phyloP scores from a whole-genome alignment of 164 flowering plant species.

The Pachysandra terminalis region DNA sequence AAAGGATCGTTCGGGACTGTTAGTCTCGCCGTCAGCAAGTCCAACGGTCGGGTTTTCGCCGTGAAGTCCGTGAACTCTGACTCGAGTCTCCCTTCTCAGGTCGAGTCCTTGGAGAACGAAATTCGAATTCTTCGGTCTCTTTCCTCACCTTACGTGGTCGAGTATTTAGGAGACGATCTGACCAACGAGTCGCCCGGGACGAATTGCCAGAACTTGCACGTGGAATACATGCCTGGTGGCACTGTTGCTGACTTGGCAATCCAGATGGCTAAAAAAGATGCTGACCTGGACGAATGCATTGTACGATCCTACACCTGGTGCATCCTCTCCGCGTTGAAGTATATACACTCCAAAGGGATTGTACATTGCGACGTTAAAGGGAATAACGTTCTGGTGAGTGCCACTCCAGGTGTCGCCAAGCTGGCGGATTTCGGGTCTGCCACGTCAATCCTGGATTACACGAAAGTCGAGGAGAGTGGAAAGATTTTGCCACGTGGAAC shows the following conservation, averaged over 20 bases:
- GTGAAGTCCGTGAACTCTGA: conserved; percentile 53
- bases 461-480: background rate
- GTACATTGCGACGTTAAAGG: conserved; percentile 88
- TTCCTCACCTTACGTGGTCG: conserved; percentile 49
- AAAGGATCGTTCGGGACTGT: conserved; percentile 65
- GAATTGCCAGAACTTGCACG: conserved; percentile 45
- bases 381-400: conserved; percentile 48
- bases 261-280: background rate
- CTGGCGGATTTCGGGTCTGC: conserved; percentile 86
- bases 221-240: conserved; percentile 71
- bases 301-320: conserved; percentile 42
- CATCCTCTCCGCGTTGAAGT: conserved; percentile 40
- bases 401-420: conserved; percentile 34
- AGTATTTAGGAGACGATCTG: conserved; percentile 53
- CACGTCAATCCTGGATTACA: conserved; percentile 2
- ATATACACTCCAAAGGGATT: conserved; percentile 47
- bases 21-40: conserved; percentile 25
- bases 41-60: conserved; percentile 47
- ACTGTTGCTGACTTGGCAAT: conserved; percentile 40
- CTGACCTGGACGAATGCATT: conserved; percentile 30
- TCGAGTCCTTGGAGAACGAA: conserved; percentile 56
- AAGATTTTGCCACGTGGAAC: conserved; percentile 47
- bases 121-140: conserved; percentile 46
- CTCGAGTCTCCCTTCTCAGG: conserved; percentile 16
- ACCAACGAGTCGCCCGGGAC: conserved; percentile 18